These are phyloP conservation scores for Cutaneotrichosporon sp. DNA, from an alignment of 1,284 basidiomycete species.

Conservation along the genomic window DNA sequence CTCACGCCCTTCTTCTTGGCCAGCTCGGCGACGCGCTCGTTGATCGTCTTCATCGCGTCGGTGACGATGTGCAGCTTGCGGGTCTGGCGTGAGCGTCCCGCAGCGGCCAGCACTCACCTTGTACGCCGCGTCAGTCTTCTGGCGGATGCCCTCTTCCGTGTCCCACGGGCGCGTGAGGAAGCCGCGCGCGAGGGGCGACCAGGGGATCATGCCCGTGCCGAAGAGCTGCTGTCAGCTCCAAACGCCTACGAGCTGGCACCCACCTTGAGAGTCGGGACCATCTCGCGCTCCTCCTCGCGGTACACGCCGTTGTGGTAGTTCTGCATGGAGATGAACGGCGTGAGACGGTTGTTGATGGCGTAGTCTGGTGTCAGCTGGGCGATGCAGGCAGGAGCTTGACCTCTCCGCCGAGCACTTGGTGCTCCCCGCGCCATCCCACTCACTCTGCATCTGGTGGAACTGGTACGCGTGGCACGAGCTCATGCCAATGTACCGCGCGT, in stretches of 20 bases:
- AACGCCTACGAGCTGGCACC: constrained; percentile 1
- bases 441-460: constrained; percentile 54
- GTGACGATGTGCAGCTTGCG: constrained; percentile 10
- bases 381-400: too few relatives aligned
- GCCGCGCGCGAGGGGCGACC: constrained; percentile 46
- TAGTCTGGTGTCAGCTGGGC: constrained; percentile 40
- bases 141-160: constrained; percentile 29
- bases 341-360: constrained; percentile 59
- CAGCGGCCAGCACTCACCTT: constrained; percentile 13
- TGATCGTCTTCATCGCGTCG: constrained; percentile 37
- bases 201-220: constrained; percentile 53
- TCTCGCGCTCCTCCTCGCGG: constrained; percentile 63
- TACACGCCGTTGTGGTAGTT: constrained; percentile 60
- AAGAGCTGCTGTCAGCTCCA: constrained; percentile 30
- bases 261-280: constrained; percentile 59
- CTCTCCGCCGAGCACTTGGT: too few relatives aligned
- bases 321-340: constrained; percentile 71
- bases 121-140: constrained; percentile 28
- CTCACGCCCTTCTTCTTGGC: constrained; percentile 59
- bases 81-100: background rate
- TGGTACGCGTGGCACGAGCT: constrained; percentile 54
- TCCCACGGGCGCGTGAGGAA: constrained; percentile 36
- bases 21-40: constrained; percentile 58
- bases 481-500: constrained; percentile 70
- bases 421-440: constrained; percentile 18